Conservation (phyloP, 768 basidiomycete genomes). For the Hericium rajendrae region DNA sequence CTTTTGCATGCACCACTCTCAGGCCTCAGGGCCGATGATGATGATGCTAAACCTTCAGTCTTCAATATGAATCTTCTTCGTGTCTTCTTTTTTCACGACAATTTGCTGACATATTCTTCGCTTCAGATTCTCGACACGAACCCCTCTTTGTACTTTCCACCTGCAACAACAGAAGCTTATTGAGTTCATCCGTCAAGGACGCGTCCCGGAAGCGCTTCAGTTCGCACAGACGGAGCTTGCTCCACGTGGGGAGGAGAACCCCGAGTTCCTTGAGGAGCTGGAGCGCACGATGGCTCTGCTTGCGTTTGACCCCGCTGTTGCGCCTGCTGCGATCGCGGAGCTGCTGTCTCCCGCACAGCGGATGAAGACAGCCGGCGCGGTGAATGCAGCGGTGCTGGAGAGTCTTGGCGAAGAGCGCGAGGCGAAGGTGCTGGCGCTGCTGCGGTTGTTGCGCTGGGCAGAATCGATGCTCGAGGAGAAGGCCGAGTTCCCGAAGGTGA, state of each 20-base stretch:
- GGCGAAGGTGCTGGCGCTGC: slow-evolving; percentile 75
- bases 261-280: slow-evolving; percentile 84
- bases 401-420: slow-evolving; percentile 87
- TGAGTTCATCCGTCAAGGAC: slow-evolving; percentile 82
- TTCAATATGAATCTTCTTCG: slow-evolving; percentile 75
- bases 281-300: slow-evolving; percentile 93
- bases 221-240: slow-evolving; percentile 95
- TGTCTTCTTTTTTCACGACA: slow-evolving; percentile 8
- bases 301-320: slow-evolving; percentile 60
- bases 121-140: slow-evolving; percentile 92
- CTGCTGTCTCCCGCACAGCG: slow-evolving; percentile 81
- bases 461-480: slow-evolving; percentile 69
- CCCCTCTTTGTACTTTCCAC: slow-evolving; percentile 87
- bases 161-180: slow-evolving; percentile 94
- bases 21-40: slow-evolving; percentile 80
- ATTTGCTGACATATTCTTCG: no score
- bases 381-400: slow-evolving; percentile 92
- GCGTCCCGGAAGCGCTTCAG: slow-evolving; percentile 66
- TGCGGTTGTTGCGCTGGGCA: slow-evolving; percentile 85
- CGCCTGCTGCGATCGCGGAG: slow-evolving; percentile 61
- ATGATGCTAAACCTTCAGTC: slow-evolving; percentile 85
- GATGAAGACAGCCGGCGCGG: slow-evolving; percentile 89
- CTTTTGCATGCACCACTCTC: slow-evolving; percentile 97
- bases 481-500: slow-evolving; percentile 72
- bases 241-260: slow-evolving; percentile 89